Evolutionary conservation across 805 yeast genomes (phyloP), one percentile per base, ranked within the genome.

Genomic region (Ogataea wickerhamii): DNA sequence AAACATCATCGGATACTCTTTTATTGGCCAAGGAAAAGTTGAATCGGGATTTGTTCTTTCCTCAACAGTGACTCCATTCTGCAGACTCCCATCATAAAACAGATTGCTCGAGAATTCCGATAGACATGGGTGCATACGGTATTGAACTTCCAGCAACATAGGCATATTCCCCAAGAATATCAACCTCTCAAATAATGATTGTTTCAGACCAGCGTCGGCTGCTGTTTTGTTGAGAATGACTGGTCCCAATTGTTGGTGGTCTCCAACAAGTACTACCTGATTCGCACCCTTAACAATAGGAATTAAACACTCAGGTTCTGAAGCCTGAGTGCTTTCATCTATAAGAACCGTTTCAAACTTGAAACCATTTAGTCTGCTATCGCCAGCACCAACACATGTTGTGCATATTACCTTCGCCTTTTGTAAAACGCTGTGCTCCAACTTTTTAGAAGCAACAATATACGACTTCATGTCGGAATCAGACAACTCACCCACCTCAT

Each of bases 171-270:
- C 95, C 43, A 87, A 71, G 11, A 80, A 68, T 25, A 89, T 81
- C 43, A 89, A 67, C 50, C 98, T 74, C 62, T 91, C 96, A 61
- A 89, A 89, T 37, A 89, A 65, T 1, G 96, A 87, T 56, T 86
- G 95, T 43, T 74, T 75, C 39, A 91, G 71, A 18, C 97, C 96
- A 0, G 95, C 95, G 45, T 81, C 81, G 13, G 82, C 87, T 3
- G 95, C 96, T 49, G 74, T 73, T 51, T 78, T 76, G 49, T 86
- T 87, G 39, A 86, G 61, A 34, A 91, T 82, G 18, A 88, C 94
- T 0, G 98, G 97, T 2, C 97, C 96, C 48, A 89, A 69, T 66
- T 89, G 98, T 64, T 87, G 91, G 63, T 91, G 97, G 60, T 89
- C 98, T 55, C 98, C 98, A 28, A 64, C 96, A 23, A 89, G 66